phyloP scores from a whole-genome alignment of 208 protist genomes.

The Trypanosoma grayi region DNA sequence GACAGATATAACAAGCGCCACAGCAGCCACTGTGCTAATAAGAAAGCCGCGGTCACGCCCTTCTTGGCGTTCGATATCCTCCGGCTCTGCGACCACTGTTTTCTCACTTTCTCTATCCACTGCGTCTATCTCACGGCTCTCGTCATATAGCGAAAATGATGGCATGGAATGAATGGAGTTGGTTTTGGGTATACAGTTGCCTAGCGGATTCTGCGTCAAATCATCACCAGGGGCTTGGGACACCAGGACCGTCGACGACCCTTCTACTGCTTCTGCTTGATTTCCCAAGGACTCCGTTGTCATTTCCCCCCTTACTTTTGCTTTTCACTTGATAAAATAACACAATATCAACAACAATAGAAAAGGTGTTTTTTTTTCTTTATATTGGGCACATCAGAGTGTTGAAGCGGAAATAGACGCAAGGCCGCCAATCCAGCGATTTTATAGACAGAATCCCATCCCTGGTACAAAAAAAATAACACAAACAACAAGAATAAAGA shows the following conservation, averaged over 20 bases:
- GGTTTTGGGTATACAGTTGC: not conserved
- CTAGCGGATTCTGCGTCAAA: slow-evolving; percentile 3
- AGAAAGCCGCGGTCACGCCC: slow-evolving; percentile 1
- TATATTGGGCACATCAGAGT: too few species aligned
- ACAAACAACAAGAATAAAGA: slow-evolving; percentile 1
- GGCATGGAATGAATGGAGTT: slow-evolving; percentile 9
- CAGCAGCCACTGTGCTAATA: slow-evolving; percentile 7
- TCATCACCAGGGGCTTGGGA: not conserved
- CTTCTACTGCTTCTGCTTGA: not conserved
- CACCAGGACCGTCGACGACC: not conserved
- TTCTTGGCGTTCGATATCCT: not conserved
- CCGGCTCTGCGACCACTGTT: not conserved
- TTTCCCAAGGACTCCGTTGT: not conserved
- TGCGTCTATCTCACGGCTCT: not conserved
- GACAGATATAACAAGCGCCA: slow-evolving; percentile 32
- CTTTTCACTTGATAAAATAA: too few species aligned
- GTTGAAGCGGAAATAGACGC: too few species aligned
- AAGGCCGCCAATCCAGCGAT: not conserved
- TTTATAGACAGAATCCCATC: not conserved
- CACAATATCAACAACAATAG: too few species aligned
- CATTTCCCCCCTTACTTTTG: not conserved
- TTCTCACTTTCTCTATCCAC: not conserved
- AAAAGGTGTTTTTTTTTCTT: too few species aligned
- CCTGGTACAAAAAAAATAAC: not conserved
- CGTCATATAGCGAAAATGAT: slow-evolving; percentile 10